Conservation (phyloP, 164 flowering plant genomes). For the Vitis rupestris region DNA sequence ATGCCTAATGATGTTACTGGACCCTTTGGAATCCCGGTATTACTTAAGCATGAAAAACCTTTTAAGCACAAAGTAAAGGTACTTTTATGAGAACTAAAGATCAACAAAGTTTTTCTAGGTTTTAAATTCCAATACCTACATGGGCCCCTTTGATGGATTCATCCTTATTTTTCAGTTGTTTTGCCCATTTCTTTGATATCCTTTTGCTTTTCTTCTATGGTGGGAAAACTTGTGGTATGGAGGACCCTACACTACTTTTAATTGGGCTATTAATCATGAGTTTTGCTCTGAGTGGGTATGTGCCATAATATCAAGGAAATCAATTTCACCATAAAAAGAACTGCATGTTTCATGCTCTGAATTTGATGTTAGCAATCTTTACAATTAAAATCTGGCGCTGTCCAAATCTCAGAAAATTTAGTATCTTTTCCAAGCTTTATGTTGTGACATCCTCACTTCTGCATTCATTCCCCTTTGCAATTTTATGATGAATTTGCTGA, state of each 20-base stretch:
- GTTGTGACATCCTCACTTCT: not conserved
- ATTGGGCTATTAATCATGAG: no score
- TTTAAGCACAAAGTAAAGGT: not conserved
- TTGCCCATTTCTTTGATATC: not conserved
- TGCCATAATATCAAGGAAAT: no score
- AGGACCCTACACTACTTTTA: not conserved
- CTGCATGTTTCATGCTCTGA: not conserved
- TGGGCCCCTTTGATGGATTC: not conserved
- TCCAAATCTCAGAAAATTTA: not conserved
- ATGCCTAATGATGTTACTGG: slow-evolving; percentile 14
- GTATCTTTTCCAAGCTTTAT: not conserved
- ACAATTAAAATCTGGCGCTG: not conserved
- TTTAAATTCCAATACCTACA: not conserved
- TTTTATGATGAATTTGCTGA: not conserved
- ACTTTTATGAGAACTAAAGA: slow-evolving; percentile 1
- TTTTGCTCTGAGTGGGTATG: no score
- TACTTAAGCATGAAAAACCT: not conserved
- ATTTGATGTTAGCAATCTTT: not conserved
- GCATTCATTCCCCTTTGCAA: not conserved
- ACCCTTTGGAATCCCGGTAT: slow-evolving; percentile 6
- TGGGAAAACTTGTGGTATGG: slow-evolving; percentile 1
- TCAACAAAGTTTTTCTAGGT: not conserved
- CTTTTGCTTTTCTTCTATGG: not conserved
- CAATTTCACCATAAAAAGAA: not conserved
- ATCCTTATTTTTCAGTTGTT: not conserved